Percentiles rank a stretch among this genome's conserved stretches.
Evolutionary conservation across 2,329 filamentous ascomycete genomes (phyloP).

Genomic region (Eutypa lata): DNA sequence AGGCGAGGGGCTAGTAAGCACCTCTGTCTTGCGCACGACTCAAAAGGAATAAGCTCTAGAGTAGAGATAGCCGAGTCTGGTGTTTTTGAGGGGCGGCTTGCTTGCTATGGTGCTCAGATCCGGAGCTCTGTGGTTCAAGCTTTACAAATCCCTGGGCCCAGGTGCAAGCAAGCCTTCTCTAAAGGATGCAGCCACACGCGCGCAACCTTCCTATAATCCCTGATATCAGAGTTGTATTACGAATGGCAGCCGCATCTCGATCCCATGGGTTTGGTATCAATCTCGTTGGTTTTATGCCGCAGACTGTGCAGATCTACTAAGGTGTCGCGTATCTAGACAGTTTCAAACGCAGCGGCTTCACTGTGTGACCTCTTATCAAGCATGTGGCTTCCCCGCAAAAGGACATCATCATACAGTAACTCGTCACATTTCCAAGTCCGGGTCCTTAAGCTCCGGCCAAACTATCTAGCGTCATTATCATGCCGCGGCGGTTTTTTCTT

Average conservation of each 20-base stretch:
- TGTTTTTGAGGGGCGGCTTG: background rate
- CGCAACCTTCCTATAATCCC: background rate
- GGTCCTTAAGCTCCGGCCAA: too few species aligned
- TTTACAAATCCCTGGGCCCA: background rate
- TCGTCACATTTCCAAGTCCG: background rate
- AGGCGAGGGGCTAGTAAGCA: too few species aligned
- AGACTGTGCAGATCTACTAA: background rate
- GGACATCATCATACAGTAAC: background rate
- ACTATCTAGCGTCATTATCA: too few species aligned
- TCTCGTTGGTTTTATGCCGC: background rate
- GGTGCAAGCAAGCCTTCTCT: background rate
- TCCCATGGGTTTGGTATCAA: background rate
- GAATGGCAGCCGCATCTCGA: background rate
- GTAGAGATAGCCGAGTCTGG: background rate
- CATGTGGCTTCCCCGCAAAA: background rate
- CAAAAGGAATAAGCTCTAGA: too few species aligned
- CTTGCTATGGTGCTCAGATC: too few species aligned
- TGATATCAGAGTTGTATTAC: background rate
- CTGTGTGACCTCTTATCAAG: background rate
- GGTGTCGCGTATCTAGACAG: background rate
- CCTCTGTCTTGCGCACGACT: too few species aligned
- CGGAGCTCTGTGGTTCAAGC: background rate
- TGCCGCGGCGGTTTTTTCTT: too few species aligned
- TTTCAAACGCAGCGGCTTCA: background rate
- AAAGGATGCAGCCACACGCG: background rate